A percentile compares a stretch with the other conserved stretches of the same genome.
These are phyloP conservation scores for Daldinia decipiens DNA, from an alignment of 495 filamentous ascomycete species.

Conservation along the genomic window DNA sequence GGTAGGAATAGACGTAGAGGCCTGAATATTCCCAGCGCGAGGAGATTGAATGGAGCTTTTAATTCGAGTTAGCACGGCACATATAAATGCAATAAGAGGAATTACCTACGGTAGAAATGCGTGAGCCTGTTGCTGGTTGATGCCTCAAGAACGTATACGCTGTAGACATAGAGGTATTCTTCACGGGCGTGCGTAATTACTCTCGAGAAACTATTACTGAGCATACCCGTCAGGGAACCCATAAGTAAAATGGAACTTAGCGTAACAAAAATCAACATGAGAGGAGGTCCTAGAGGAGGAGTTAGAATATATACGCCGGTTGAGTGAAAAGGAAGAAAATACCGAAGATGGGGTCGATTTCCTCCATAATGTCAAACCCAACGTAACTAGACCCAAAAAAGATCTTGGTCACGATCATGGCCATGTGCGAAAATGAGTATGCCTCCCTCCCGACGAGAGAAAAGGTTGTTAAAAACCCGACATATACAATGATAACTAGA, in stretches of 20 bases:
- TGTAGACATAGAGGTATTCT: slow-evolving; percentile 86
- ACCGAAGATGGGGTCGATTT: slow-evolving; percentile 60
- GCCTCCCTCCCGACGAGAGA: slow-evolving; percentile 83
- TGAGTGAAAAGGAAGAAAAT: slow-evolving; percentile 26
- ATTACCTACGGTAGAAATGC: slow-evolving; percentile 72
- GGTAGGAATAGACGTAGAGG: slow-evolving; percentile 82
- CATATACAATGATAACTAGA: slow-evolving; percentile 84
- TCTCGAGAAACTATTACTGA: slow-evolving; percentile 88
- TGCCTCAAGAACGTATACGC: slow-evolving; percentile 80
- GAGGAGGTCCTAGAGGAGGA: slow-evolving; percentile 65
- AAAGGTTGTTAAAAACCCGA: slow-evolving; percentile 92
- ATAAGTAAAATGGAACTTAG: slow-evolving; percentile 92
- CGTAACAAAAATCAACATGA: slow-evolving; percentile 84
- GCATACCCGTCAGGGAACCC: slow-evolving; percentile 88
- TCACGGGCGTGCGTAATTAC: slow-evolving; percentile 77
- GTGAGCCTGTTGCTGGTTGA: slow-evolving; percentile 82
- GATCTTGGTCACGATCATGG: slow-evolving; percentile 88
- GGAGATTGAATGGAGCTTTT: slow-evolving; percentile 71
- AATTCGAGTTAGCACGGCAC: slow-evolving; percentile 34
- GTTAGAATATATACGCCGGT: slow-evolving; percentile 54
- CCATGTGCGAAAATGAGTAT: slow-evolving; percentile 79
- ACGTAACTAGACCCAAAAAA: slow-evolving; percentile 79
- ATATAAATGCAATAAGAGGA: slow-evolving; percentile 34
- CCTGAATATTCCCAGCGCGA: slow-evolving; percentile 83
- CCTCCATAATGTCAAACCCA: slow-evolving; percentile 72